phyloP scores from a whole-genome alignment of 148 eudicot species.

The Vaccinium macrocarpon region DNA sequence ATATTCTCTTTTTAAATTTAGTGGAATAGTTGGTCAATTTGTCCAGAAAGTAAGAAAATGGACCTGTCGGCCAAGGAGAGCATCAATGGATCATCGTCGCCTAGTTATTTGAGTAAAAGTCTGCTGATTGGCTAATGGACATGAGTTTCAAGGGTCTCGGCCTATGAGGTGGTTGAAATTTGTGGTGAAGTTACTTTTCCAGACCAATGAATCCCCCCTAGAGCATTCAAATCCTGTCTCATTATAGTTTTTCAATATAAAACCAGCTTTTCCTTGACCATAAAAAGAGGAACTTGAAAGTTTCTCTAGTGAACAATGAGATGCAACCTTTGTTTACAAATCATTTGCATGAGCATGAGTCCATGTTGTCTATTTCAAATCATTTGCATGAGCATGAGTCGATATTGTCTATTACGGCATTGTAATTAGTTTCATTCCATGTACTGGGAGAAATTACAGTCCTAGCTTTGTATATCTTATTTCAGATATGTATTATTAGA shows the following conservation, averaged over 20 bases:
- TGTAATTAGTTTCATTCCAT: neutral
- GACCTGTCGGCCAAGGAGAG: slow-evolving; percentile 1
- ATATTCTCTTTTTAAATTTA: too few species aligned
- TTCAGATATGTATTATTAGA: neutral
- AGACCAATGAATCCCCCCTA: neutral
- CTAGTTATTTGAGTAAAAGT: neutral
- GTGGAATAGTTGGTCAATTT: neutral
- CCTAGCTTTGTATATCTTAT: neutral
- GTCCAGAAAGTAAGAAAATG: neutral
- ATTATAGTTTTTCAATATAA: neutral
- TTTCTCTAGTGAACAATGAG: neutral
- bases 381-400: neutral
- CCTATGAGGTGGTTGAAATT: neutral
- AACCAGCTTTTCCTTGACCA: neutral
- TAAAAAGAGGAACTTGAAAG: neutral
- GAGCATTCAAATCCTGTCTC: neutral
- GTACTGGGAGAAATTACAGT: neutral
- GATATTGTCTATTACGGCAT: neutral
- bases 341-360: neutral
- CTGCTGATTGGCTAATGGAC: neutral
- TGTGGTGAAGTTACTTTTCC: neutral
- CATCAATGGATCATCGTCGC: neutral
- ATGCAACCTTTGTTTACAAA: neutral
- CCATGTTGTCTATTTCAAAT: neutral
- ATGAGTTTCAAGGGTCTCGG: neutral